Conservation (phyloP, 2,329 filamentous ascomycete genomes). For the Hypomyces perniciosus region DNA sequence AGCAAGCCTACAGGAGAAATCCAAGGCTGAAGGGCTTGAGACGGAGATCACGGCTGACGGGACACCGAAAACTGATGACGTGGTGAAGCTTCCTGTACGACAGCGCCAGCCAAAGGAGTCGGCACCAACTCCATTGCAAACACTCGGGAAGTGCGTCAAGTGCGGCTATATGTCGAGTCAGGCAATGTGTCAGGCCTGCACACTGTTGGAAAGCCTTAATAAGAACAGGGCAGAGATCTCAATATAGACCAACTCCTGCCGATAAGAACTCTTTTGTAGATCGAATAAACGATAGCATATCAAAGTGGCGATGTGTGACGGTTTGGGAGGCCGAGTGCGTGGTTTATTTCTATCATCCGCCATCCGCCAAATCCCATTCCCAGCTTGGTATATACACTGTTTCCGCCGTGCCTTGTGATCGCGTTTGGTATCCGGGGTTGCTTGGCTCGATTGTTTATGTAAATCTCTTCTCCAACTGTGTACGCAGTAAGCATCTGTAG, state of each 20-base stretch:
- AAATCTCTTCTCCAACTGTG: constrained; percentile 49
- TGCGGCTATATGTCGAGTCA: constrained; percentile 98
- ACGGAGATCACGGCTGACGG: constrained; percentile 27
- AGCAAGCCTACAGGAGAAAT: constrained; percentile 31
- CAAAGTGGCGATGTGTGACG: background rate
- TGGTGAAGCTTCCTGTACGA: constrained; percentile 31
- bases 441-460: constrained; percentile 27
- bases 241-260: constrained; percentile 33
- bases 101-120: constrained; percentile 23
- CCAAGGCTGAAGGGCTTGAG: constrained; percentile 21
- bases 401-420: constrained; percentile 7
- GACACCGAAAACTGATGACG: constrained; percentile 17
- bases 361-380: background rate
- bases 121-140: constrained; percentile 50
- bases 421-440: constrained; percentile 10
- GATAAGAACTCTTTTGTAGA: constrained; percentile 12
- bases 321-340: constrained; percentile 15
- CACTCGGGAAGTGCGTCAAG: constrained; percentile 73
- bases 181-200: constrained; percentile 87
- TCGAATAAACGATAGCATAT: constrained; percentile 1
- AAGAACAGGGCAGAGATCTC: constrained; percentile 61
- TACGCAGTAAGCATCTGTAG: constrained; percentile 2
- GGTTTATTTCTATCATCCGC: constrained; percentile 5
- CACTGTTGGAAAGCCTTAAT: constrained; percentile 82
- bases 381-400: constrained; percentile 13